phyloP scores from a whole-genome alignment of 805 yeast genomes.

The Schizosaccharomyces japonicus region DNA sequence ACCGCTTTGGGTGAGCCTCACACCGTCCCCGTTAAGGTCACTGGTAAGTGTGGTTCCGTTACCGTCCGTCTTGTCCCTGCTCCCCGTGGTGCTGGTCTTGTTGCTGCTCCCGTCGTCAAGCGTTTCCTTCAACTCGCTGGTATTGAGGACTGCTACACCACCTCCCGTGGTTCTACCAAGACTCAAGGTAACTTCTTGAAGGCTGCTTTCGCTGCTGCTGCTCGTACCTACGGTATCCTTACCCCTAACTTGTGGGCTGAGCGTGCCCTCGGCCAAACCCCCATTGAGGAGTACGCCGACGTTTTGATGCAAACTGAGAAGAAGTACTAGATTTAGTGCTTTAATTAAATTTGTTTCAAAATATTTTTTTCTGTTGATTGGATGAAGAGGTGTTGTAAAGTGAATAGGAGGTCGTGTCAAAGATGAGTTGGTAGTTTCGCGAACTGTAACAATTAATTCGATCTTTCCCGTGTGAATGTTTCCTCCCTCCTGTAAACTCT shows the following conservation, averaged over 20 bases:
- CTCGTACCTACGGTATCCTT: conserved; percentile 99
- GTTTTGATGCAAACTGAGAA: conserved; percentile 9
- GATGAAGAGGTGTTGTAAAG: too few species aligned
- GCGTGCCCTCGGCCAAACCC: conserved; percentile 65
- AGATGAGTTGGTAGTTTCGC: too few species aligned
- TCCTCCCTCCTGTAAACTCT: too few species aligned
- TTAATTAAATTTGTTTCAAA: too few species aligned
- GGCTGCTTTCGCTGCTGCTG: conserved; percentile 94
- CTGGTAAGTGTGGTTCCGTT: conserved; percentile 99
- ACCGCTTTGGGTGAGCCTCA: conserved; percentile 98
- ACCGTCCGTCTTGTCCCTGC: conserved; percentile 95
- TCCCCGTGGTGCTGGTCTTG: conserved; percentile 99
- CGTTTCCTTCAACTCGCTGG: conserved; percentile 97
- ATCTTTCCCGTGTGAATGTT: too few species aligned
- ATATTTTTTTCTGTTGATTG: too few species aligned
- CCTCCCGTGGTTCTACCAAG: conserved; percentile 97
- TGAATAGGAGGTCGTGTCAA: too few species aligned
- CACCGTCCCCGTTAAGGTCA: conserved; percentile 90
- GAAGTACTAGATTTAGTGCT: conserved; percentile 2
- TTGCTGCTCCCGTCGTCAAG: conserved; percentile 99
- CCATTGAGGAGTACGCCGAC: conserved; percentile 63
- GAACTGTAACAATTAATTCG: too few species aligned
- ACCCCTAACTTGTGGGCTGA: conserved; percentile 97
- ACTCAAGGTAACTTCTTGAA: conserved; percentile 98
- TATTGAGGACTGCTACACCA: conserved; percentile 97